Evolutionary conservation across 345 rosid genomes (phyloP).

Genomic region (Isatis tinctoria): DNA sequence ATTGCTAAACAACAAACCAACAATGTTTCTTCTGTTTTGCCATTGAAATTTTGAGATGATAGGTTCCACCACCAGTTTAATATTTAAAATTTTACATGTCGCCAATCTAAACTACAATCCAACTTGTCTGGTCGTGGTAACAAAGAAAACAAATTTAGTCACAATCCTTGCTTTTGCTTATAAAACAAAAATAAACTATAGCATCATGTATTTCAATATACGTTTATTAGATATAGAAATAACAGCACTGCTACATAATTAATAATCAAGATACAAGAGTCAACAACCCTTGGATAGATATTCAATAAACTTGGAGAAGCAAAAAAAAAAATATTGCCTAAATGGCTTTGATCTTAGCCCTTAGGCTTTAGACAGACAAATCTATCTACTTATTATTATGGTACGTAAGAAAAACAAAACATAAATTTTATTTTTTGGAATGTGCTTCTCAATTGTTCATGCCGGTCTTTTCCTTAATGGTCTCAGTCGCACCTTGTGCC

Average conservation of each 20-base stretch:
- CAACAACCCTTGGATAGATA: neutral
- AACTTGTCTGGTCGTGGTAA: constrained; percentile 7
- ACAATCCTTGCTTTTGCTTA: constrained; percentile 2
- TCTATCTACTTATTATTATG: constrained; percentile 26
- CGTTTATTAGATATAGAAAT: constrained; percentile 1
- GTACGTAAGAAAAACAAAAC: neutral
- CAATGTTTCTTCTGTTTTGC: neutral
- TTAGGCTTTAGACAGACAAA: constrained; percentile 17
- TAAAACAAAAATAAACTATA: neutral
- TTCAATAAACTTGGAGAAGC: neutral
- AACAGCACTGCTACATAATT: constrained; percentile 10
- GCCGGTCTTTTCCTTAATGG: constrained; percentile 59
- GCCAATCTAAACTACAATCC: constrained; percentile 6
- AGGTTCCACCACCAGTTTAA: neutral
- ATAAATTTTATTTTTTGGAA: constrained; percentile 1
- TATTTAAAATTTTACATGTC: neutral
- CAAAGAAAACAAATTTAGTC: neutral
- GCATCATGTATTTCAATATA: neutral
- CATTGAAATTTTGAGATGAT: neutral
- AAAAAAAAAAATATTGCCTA: neutral
- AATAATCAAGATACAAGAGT: constrained; percentile 13
- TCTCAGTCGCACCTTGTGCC: constrained; percentile 61
- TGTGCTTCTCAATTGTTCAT: constrained; percentile 39
- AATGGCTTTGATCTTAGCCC: neutral
- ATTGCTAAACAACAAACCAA: neutral